phyloP scores from a whole-genome alignment of 2,329 filamentous ascomycete genomes.

The Mollisiaceae sp. region DNA sequence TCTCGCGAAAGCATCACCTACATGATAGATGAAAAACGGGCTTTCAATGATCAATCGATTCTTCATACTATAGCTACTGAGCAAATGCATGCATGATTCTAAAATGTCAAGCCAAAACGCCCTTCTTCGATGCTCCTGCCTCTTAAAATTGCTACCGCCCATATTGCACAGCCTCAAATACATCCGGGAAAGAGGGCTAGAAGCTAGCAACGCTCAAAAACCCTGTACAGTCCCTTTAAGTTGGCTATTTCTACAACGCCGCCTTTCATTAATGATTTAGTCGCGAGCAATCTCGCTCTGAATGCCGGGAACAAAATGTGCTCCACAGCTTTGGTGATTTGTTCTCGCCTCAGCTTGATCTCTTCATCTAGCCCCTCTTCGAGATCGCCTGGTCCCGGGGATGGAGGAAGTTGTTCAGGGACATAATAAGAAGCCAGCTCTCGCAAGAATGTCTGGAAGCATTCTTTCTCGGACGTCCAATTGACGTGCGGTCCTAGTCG shows the following conservation, averaged over 20 bases:
- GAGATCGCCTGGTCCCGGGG: conserved; percentile 44
- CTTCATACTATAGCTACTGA: conserved; percentile 14
- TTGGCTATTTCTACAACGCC: conserved; percentile 86
- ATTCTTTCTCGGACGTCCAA: conserved; percentile 84
- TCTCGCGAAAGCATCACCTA: conserved; percentile 30
- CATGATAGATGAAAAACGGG: conserved; percentile 38
- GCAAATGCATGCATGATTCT: conserved; percentile 16
- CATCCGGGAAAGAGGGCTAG: background rate
- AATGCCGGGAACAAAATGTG: conserved; percentile 90
- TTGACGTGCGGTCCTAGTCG: conserved; percentile 85
- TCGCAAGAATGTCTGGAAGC: conserved; percentile 82
- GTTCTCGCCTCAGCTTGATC: conserved; percentile 62
- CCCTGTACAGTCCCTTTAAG: conserved; percentile 88
- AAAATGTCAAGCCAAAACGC: conserved; percentile 17
- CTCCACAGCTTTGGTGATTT: conserved; percentile 79
- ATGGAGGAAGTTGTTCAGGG: conserved; percentile 77
- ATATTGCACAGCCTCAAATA: conserved; percentile 1
- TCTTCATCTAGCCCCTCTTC: conserved; percentile 54
- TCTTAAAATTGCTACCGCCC: background rate
- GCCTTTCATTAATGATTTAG: conserved; percentile 74
- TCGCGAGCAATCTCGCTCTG: conserved; percentile 81
- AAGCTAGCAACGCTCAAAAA: conserved; percentile 88
- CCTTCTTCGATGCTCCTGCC: background rate
- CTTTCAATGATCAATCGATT: conserved; percentile 17
- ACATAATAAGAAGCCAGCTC: conserved; percentile 92